Evolutionary conservation across 2,329 filamentous ascomycete genomes (phyloP), one percentile per base, ranked within the genome.

Genomic region (Diaporthe capsici): DNA sequence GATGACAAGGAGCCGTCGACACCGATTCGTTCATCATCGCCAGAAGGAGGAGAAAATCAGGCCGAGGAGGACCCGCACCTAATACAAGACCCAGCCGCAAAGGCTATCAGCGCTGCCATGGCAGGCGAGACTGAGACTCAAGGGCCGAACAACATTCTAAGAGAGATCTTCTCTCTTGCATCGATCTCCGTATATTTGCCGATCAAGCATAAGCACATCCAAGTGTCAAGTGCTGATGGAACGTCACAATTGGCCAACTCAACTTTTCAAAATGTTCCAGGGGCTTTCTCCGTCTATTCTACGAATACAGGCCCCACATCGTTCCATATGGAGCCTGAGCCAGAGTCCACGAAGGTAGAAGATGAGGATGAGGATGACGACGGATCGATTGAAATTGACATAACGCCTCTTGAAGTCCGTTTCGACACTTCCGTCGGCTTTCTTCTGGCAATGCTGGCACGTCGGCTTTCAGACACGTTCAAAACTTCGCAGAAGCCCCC

Each of bases 391-490:
- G 90, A 92, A 77, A 81, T 91, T 3, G 80, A 84, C 1, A 76
- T 92, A n/a, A 88, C 88, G 2, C 89, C 90, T 0, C 78, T 91
- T 20, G 86, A 85, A 37, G 77, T 91, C 25, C 85, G 85, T n/a
- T 90, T 90, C 61, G 90, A 92, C 79, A 85, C 88, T 7, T 90
- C 90, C 0, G 86, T 91, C 20, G 90, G 88, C 0, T 90, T 91
- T 75, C 81, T 92, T 1, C 81, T 92, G 5, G 85, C 86, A 9
- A 89, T 87, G 82, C 86, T 91, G 17, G 82, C 88, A 4, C 84
- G 85, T 1, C 88, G 87, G 75, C 82, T 92, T 6, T 78, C 90
- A 9, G 84, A 87, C 28, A 86, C 87, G 22, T 72, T 89, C 15
- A 86, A 86, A 55, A 25, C 20, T 34, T 47, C 63, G 13, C 57